Percentiles rank a stretch among this genome's conserved stretches.
Conservation (phyloP, 768 basidiomycete genomes). For the Lactarius quietus region DNA sequence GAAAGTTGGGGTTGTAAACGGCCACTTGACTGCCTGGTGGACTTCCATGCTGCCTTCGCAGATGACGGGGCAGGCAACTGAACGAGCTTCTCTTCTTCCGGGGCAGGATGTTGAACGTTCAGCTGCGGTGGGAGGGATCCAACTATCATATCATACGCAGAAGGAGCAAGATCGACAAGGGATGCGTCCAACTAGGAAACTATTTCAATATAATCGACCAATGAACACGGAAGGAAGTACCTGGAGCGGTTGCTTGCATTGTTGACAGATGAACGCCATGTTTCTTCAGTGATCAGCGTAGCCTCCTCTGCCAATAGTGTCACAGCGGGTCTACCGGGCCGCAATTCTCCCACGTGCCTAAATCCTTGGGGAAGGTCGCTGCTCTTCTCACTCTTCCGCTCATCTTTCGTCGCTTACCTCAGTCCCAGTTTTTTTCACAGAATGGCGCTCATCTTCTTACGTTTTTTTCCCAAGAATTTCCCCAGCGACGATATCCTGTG, state of each 20-base stretch:
- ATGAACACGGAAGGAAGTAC: conserved; percentile 37
- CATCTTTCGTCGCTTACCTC: not conserved
- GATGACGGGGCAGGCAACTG: conserved; percentile 47
- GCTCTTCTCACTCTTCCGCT: not conserved
- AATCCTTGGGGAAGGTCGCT: not conserved
- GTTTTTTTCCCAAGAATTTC: not conserved
- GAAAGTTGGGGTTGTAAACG: conserved; percentile 40
- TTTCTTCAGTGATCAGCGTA: not conserved
- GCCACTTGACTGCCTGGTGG: conserved; percentile 42
- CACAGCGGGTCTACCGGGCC: not conserved
- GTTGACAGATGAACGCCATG: conserved; percentile 68
- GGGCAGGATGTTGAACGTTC: conserved; percentile 37
- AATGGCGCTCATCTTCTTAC: not conserved
- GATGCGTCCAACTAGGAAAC: conserved; percentile 75
- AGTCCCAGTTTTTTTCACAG: not conserved
- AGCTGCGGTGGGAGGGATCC: conserved; percentile 60
- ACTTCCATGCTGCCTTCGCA: conserved; percentile 62
- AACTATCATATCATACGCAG: conserved; percentile 83
- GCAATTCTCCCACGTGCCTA: not conserved
- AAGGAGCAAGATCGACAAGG: conserved; percentile 79
- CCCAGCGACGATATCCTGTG: not conserved
- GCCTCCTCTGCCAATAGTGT: not conserved
- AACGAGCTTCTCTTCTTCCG: conserved; percentile 45
- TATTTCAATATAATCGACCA: not conserved
- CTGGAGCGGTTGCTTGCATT: conserved; percentile 89